Evolutionary conservation across 192 early-diverging fungal genomes (phyloP).

Genomic region (Dissophora globulifera): DNA sequence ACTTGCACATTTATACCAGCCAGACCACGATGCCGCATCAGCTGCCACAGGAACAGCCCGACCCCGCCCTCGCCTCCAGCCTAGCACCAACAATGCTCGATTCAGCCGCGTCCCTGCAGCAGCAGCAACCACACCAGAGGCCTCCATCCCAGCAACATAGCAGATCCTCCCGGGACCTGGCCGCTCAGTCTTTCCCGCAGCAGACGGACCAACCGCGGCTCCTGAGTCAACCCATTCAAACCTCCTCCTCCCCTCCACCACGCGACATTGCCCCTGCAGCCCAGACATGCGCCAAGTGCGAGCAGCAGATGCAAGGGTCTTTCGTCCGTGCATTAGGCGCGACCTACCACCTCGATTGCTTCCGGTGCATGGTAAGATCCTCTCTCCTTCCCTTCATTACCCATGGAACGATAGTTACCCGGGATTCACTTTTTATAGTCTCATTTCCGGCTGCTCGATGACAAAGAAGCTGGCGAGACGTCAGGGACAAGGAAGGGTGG

Average conservation of each 20-base stretch:
- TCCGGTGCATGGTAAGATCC: constrained; percentile 84
- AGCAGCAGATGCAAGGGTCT: constrained; percentile 79
- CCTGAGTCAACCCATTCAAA: constrained; percentile 29
- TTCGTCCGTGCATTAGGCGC: constrained; percentile 87
- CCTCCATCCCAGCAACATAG: constrained; percentile 7
- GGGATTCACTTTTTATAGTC: too few relatives aligned
- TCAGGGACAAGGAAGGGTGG: constrained; percentile 3
- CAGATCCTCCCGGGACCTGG: constrained; percentile 24
- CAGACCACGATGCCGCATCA: constrained; percentile 12
- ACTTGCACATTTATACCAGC: background rate
- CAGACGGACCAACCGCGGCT: constrained; percentile 32
- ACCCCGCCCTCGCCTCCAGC: too few relatives aligned
- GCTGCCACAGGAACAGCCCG: constrained; percentile 26
- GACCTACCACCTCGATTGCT: constrained; percentile 95
- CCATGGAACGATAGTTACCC: background rate
- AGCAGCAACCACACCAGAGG: constrained; percentile 6
- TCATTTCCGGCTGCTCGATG: background rate
- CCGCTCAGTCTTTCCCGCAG: constrained; percentile 24
- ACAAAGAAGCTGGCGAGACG: background rate
- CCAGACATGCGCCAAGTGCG: constrained; percentile 73
- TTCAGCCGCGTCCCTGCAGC: too few relatives aligned
- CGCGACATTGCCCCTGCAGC: constrained; percentile 19
- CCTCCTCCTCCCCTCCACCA: constrained; percentile 14
- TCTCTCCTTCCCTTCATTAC: background rate
- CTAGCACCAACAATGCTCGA: too few relatives aligned